Base-by-base conservation (phyloP, 2,329 filamentous ascomycete species). In the Colletotrichum karsti region DNA sequence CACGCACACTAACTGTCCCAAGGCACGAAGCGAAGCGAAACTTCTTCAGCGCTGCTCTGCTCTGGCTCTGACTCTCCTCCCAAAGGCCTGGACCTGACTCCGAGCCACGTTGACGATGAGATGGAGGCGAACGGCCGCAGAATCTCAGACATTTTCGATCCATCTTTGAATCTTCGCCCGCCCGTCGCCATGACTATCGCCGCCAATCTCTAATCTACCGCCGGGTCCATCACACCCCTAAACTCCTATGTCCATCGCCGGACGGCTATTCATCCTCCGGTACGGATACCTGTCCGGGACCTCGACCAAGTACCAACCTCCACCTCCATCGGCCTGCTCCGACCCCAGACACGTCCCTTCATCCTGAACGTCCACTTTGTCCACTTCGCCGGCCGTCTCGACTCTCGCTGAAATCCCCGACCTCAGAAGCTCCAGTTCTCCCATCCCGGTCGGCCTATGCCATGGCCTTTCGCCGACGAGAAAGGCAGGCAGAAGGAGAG, bases 401-500 rank as follows among this genome's bases (percentile, higher is more conserved):
- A 24, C 28, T 30, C 30, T 30, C 30, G 53, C 64, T 64, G 51
- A 57, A 5, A 28, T 64, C 12, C 51, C 59, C 59, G 33, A 24
- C n/a, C 46, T 51, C 39, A 15, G 37, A 24, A 20, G 37, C 51
- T 46, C 59, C 51, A 67, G 18, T 42, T 56, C 20, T 39, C 35
- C 9, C 22, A 63, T 26, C 59, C 64, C 33, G 53, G 60, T 37
- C 46, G 18, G 48, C 64, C 37, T 67, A 58, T 67, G 7, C 22
- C 33, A 10, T 33, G 13, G 15, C 5, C 60, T 54, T 2, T 54
- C 24, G 10, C 54, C 37, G 53, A 67, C 60, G 4, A 64, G 53
- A 58, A 26, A 57, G 64, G 59, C 42, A 67, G 42, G 64, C 51
- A 30, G 20, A 63, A 26, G 58, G 51, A 57, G 42, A 28, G 20